A percentile compares a stretch with the other conserved stretches of the same genome.
These are phyloP conservation scores for Groenewaldozyma auringiensis DNA, from an alignment of 1,139 yeast species.

Conservation along the genomic window DNA sequence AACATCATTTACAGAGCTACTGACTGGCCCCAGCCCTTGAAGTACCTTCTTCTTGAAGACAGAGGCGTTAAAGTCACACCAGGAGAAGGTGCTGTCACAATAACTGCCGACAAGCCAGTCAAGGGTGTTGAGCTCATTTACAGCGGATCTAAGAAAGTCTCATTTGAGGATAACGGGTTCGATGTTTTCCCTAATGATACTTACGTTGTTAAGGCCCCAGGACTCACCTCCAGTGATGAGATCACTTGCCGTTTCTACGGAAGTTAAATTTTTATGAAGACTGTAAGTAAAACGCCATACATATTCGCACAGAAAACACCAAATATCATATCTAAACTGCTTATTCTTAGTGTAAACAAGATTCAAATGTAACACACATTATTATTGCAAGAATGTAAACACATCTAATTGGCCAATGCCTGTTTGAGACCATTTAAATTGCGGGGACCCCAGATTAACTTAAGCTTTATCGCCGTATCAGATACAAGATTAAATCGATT, in stretches of 20 bases:
- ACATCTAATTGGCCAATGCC: not conserved
- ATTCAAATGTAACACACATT: too few species aligned
- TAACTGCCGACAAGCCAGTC: slow-evolving; percentile 33
- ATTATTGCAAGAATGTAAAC: not conserved
- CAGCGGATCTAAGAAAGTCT: slow-evolving; percentile 17
- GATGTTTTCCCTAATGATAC: slow-evolving; percentile 38
- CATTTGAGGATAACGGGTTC: slow-evolving; percentile 38
- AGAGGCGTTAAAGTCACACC: slow-evolving; percentile 17
- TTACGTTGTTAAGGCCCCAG: slow-evolving; percentile 9
- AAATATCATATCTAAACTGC: too few species aligned
- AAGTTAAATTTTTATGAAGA: too few species aligned
- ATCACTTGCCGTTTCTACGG: slow-evolving; percentile 2
- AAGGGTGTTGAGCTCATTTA: slow-evolving; percentile 35
- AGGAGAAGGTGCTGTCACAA: slow-evolving; percentile 15
- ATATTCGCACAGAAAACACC: too few species aligned
- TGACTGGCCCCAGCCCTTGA: slow-evolving; percentile 52
- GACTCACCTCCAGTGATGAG: slow-evolving; percentile 2
- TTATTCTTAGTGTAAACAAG: too few species aligned
- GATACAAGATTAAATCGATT: too few species aligned
- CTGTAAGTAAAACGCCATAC: too few species aligned
- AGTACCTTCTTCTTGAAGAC: slow-evolving; percentile 33
- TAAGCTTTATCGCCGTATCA: too few species aligned
- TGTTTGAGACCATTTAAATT: not conserved
- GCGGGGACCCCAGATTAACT: not conserved
- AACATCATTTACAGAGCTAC: slow-evolving; percentile 32